Base-by-base conservation (phyloP, 805 yeast species). In the Zygosaccharomyces bailii region DNA sequence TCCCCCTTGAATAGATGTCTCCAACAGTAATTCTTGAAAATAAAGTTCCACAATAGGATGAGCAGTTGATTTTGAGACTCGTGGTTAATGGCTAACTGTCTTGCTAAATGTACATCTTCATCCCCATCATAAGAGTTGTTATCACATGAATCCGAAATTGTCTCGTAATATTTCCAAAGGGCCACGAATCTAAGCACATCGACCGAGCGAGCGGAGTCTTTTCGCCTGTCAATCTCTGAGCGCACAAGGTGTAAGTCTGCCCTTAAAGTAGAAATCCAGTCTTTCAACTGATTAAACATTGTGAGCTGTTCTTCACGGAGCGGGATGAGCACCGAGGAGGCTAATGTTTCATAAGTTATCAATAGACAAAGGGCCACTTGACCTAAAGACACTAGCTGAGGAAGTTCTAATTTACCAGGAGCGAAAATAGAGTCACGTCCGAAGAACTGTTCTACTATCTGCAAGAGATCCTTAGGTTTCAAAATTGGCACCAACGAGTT, bases 1-100 rank as follows among this genome's bases (percentile, higher is more conserved):
- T 60, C 61, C 37, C 66, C 66, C 24, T 50, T 56, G 19, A 54
- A 51, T 17, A 56, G 36, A 43, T 60, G 63, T 39, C 65, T 59
- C 59, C 60, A 57, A 31, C 55, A 54, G 35, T 61, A 61, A 36
- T 57, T 57, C 43, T 55, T 60, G 30, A 48, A 54, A 21, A 59
- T 60, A 30, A 55, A 58, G 39, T 61, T 60, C 65, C 65, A 61
- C 14, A 56, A 34, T 18, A 49, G 25, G 24, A 57, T 55, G 17
- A 34, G 34, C 13, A 44, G 27, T 19, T 54, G 54, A 42, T 59
- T 48, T 19, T 53, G 52, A n/a, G 50, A 48, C 40, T 61, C 66
- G 35, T 55, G 57, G 31, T 61, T 60, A 34, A 61, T 39, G 3
- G 64, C 53, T 18, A 54, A 43, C 17, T 52, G 48, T 13, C 58